phyloP scores from a whole-genome alignment of 257 asterid genomes.

The Gentiana straminea region DNA sequence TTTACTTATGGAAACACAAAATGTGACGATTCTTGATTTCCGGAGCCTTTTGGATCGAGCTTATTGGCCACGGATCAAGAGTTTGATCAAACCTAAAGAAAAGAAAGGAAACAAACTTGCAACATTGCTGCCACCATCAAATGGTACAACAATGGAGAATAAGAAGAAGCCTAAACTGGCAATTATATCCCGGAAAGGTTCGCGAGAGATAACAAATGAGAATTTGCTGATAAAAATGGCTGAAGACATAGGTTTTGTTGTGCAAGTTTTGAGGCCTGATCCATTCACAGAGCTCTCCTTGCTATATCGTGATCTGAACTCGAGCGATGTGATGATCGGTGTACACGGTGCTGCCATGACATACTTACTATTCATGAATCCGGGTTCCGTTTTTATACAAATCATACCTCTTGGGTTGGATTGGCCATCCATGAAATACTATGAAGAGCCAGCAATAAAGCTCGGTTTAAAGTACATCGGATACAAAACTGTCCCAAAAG shows the following conservation, averaged over 20 bases:
- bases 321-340: slow-evolving; percentile 78
- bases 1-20: slow-evolving; percentile 24
- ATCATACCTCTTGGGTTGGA: slow-evolving; percentile 69
- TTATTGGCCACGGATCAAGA: slow-evolving; percentile 54
- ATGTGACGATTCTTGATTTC: slow-evolving; percentile 45
- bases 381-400: slow-evolving; percentile 68
- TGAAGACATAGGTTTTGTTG: slow-evolving; percentile 42
- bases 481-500: slow-evolving; percentile 58
- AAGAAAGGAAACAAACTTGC: slow-evolving; percentile 18
- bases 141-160: slow-evolving; percentile 2
- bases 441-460: slow-evolving; percentile 58
- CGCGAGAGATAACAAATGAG: slow-evolving; percentile 58
- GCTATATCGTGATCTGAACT: slow-evolving; percentile 48
- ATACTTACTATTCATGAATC: slow-evolving; percentile 76
- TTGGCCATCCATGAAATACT: slow-evolving; percentile 77
- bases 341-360: slow-evolving; percentile 99
- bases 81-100: slow-evolving; percentile 46
- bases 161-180: slow-evolving; percentile 45
- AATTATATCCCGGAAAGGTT: slow-evolving; percentile 61
- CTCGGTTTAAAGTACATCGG: slow-evolving; percentile 63
- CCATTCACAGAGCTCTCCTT: slow-evolving; percentile 57
- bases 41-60: slow-evolving; percentile 47
- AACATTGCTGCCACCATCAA: slow-evolving; percentile 1
- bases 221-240: slow-evolving; percentile 43
- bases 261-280: slow-evolving; percentile 53